A percentile compares a stretch with the other conserved stretches of the same genome.
phyloP scores from a whole-genome alignment of 1,284 basidiomycete genomes.

The Somion occarium region DNA sequence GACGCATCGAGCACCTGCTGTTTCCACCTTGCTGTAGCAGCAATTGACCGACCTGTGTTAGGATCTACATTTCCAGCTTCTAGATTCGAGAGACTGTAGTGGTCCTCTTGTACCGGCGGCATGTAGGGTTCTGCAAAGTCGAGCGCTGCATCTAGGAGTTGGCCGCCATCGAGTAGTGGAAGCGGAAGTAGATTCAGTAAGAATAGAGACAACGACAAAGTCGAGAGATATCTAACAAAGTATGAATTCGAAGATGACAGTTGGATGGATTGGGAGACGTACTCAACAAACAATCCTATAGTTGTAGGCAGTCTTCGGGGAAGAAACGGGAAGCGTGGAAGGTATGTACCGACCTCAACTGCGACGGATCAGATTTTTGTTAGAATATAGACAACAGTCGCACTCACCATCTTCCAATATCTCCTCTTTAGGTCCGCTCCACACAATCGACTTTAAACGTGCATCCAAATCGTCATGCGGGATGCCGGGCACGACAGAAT shows the following conservation, averaged over 20 bases:
- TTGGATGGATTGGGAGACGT: background rate
- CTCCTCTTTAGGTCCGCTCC: constrained; percentile 66
- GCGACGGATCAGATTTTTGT: background rate
- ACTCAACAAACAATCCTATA: background rate
- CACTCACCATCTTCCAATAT: constrained; percentile 63
- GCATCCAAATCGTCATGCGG: constrained; percentile 2
- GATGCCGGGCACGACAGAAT: background rate
- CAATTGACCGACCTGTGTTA: too few relatives aligned
- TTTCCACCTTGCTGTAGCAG: too few relatives aligned
- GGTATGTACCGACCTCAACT: constrained; percentile 54
- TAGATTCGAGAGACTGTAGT: background rate
- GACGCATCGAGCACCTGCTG: too few relatives aligned
- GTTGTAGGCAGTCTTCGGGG: constrained; percentile 15
- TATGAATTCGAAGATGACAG: background rate
- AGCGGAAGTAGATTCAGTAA: constrained; percentile 71
- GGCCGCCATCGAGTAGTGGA: constrained; percentile 55
- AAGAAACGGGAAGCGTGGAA: constrained; percentile 41
- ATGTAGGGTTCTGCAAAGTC: too few relatives aligned
- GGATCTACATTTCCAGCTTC: background rate
- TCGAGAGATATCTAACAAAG: constrained; percentile 50
- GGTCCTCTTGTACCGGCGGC: background rate
- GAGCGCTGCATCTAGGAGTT: constrained; percentile 40
- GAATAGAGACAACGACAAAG: constrained; percentile 62
- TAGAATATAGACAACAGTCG: constrained; percentile 2
- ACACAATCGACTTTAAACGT: constrained; percentile 41